Evolutionary conservation across 345 rosid species (phyloP).

Genomic region (Eucalyptus erythrocorys): DNA sequence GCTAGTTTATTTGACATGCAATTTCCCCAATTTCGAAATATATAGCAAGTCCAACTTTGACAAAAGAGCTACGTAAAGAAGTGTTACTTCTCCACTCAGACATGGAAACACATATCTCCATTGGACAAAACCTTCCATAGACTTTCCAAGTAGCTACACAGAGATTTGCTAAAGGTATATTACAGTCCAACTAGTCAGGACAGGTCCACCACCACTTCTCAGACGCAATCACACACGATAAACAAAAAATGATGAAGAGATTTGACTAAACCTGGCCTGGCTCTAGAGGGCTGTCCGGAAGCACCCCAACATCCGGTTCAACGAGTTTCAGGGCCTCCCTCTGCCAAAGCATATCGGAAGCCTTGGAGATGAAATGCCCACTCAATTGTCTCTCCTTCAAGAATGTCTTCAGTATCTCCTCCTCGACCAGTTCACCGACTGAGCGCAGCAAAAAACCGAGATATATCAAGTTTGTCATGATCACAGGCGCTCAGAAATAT

Average conservation of each 20-base stretch:
- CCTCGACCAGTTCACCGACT: conserved; percentile 52
- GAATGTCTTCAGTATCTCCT: conserved; percentile 62
- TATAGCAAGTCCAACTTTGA: background rate
- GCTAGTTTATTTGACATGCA: background rate
- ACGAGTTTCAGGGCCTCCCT: conserved; percentile 23
- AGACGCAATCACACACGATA: background rate
- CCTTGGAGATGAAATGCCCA: conserved; percentile 80
- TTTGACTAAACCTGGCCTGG: conserved; percentile 11
- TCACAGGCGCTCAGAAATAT: background rate
- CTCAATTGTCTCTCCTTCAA: conserved; percentile 63
- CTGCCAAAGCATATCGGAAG: conserved; percentile 64
- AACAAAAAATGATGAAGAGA: background rate
- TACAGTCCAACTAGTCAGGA: background rate
- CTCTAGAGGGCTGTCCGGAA: conserved; percentile 1
- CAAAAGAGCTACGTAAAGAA: background rate
- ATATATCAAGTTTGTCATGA: background rate
- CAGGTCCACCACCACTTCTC: background rate
- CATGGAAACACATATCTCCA: background rate
- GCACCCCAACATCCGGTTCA: conserved; percentile 13
- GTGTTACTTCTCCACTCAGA: rapidly evolving
- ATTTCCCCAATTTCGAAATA: background rate
- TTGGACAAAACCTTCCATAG: background rate
- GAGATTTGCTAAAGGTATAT: background rate
- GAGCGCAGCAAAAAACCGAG: background rate
- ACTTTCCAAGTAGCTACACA: background rate